phyloP scores from a whole-genome alignment of 805 yeast species.

The Starmerella stigmatis region DNA sequence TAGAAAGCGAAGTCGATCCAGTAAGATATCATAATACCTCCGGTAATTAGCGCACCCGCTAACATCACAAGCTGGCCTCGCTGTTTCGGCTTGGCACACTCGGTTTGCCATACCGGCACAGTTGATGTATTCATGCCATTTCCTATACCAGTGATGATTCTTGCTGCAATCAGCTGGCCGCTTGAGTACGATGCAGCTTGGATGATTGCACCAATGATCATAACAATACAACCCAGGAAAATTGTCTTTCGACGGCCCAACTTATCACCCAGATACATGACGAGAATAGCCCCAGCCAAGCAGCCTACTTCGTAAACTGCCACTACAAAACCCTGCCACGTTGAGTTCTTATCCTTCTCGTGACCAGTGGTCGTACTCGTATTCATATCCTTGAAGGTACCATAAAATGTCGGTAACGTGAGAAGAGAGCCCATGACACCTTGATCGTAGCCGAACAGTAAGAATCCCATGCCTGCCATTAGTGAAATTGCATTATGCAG shows the following conservation, averaged over 20 bases:
- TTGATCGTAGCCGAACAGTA: constrained; percentile 68
- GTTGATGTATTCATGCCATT: constrained; percentile 65
- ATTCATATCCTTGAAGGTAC: constrained; percentile 19
- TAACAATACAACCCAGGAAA: constrained; percentile 37
- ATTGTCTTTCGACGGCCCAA: constrained; percentile 49
- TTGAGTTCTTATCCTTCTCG: constrained; percentile 12
- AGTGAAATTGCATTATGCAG: constrained; percentile 36
- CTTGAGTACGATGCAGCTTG: constrained; percentile 46
- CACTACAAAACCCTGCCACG: constrained; percentile 28
- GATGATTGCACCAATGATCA: constrained; percentile 49
- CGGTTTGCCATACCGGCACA: constrained; percentile 68
- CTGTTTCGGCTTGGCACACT: constrained; percentile 48
- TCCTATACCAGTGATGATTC: constrained; percentile 60
- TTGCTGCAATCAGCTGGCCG: constrained; percentile 58
- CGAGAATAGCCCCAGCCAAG: constrained; percentile 52
- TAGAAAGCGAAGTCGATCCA: constrained; percentile 62
- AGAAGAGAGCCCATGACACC: constrained; percentile 47
- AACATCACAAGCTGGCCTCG: constrained; percentile 54
- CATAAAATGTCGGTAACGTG: constrained; percentile 24
- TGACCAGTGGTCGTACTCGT: constrained; percentile 7
- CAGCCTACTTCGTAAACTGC: constrained; percentile 55
- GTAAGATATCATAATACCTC: constrained; percentile 61
- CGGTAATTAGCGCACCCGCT: constrained; percentile 54
- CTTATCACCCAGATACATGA: constrained; percentile 46
- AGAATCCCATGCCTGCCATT: constrained; percentile 52